Evolutionary conservation across 164 flowering plant species (phyloP), one percentile per base, ranked within the genome.

Genomic region (Kalanchoe fedtschenkoi): DNA sequence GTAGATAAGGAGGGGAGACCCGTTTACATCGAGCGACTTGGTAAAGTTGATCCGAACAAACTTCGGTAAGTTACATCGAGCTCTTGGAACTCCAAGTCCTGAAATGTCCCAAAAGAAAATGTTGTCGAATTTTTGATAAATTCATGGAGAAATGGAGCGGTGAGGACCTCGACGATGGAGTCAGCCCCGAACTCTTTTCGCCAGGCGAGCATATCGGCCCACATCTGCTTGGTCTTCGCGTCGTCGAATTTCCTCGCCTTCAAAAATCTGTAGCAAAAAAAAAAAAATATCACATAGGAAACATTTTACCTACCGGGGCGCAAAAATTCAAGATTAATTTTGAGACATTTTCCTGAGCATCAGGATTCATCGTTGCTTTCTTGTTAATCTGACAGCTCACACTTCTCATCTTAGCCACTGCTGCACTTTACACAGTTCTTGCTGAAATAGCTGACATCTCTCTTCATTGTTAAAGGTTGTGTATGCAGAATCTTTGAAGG

Each of bases 171-270:
- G 78, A 78, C 62, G 51, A 88, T 75, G 17, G 86, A 79, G 71
- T 88, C 96, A 11, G 90, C 79, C 19, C 84, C 90, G 62, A 85
- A 87, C 5, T 91, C 95, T 72, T 81, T 91, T 74, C 97, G 85
- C 97, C 97, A 91, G 26, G 80, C 73, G 34, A 91, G 68, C 97
- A 91, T 91, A 63, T 91, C 92, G 63, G 78, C 34, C 97, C 96
- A 91, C 97, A 91, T 88, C 74, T 91, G 89, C 83, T 87, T 88
- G 66, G 97, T 66, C 66, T 91, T 88, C 64, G 88, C 97, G 53
- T 80, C 63, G 58, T 91, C 97, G 66, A 83, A 88, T 66, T 91
- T 91, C 73, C 97, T 82, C 16, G 97, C 97, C 77, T 73, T 87
- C 75, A 91, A 69, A 71, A 88, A 91, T 66, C 97, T 86, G 82